A percentile compares a stretch with the other conserved stretches of the same genome.
Conservation (phyloP, 1,139 yeast species). For the Candida neerlandica region DNA sequence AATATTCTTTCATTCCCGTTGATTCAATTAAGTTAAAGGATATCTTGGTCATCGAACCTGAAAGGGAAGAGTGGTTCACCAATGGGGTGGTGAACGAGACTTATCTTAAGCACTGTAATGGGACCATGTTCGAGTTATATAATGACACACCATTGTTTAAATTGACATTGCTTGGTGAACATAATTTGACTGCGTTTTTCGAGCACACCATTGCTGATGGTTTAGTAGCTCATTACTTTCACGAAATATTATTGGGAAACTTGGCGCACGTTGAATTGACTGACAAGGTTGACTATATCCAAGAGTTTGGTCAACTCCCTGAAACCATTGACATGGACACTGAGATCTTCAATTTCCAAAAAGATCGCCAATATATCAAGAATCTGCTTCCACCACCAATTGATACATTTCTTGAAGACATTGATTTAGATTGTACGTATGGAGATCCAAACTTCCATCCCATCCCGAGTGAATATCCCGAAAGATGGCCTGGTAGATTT, state of each 20-base stretch:
- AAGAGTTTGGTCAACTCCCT: constrained; percentile 19
- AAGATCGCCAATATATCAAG: constrained; percentile 23
- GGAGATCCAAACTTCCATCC: constrained; percentile 28
- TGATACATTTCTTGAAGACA: constrained; percentile 29
- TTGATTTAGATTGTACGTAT: constrained; percentile 27
- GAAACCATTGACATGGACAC: constrained; percentile 1
- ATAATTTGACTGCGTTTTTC: constrained; percentile 30
- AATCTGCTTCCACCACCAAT: constrained; percentile 40
- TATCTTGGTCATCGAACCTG: constrained; percentile 22
- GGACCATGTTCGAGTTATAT: constrained; percentile 26
- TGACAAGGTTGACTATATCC: constrained; percentile 12
- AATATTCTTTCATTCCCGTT: constrained; percentile 28
- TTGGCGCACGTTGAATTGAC: constrained; percentile 21
- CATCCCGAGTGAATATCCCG: constrained; percentile 24
- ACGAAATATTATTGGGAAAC: constrained; percentile 36
- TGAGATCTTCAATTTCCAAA: constrained; percentile 23
- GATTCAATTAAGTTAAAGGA: constrained; percentile 25
- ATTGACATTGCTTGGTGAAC: constrained; percentile 27
- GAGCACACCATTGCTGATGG: constrained; percentile 51
- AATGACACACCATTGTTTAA: constrained; percentile 34
- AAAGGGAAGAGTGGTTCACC: constrained; percentile 16
- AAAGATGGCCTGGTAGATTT: constrained; percentile 40
- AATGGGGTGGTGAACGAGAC: constrained; percentile 28
- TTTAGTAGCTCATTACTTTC: constrained; percentile 41
- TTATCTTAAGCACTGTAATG: constrained; percentile 30